phyloP scores from a whole-genome alignment of 2,329 filamentous ascomycete species.

The Aphanocladium album region DNA sequence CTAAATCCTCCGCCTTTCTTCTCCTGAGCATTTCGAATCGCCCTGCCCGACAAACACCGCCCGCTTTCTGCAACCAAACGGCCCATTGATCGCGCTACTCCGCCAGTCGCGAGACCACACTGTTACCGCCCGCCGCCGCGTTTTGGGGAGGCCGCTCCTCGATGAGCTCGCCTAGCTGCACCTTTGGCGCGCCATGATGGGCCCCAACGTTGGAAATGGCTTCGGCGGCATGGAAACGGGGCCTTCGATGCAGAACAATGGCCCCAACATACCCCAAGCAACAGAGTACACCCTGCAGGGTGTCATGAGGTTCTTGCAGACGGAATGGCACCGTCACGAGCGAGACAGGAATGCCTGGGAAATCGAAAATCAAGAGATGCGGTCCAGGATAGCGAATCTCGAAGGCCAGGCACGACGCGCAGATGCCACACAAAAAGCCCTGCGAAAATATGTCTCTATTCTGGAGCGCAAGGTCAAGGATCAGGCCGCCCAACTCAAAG shows the following conservation, averaged over 20 bases:
- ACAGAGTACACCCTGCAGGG: conserved; percentile 63
- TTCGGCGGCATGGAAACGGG: conserved; percentile 42
- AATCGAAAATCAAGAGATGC: conserved; percentile 98
- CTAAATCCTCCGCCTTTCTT: not conserved
- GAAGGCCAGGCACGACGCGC: conserved; percentile 85
- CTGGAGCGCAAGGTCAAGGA: conserved; percentile 84
- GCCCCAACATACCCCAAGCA: conserved; percentile 49
- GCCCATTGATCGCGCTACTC: conserved; percentile 18
- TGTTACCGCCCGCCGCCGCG: conserved; percentile 8
- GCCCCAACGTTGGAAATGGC: conserved; percentile 41
- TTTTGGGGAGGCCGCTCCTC: conserved; percentile 24
- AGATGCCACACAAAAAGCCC: conserved; percentile 80
- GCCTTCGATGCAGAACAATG: conserved; percentile 41
- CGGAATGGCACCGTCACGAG: conserved; percentile 98
- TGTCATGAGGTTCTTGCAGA: conserved; percentile 98
- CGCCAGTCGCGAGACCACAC: conserved; percentile 17
- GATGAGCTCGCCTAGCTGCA: conserved; percentile 32
- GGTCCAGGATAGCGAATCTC: conserved; percentile 88
- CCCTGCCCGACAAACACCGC: not conserved
- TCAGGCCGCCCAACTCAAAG: conserved; percentile 67
- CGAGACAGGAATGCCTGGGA: conserved; percentile 98
- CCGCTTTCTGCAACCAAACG: conserved; percentile 11
- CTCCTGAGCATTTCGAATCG: not conserved
- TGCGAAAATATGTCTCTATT: conserved; percentile 86
- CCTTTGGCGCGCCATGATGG: conserved; percentile 34